Percentiles rank a stretch among this genome's conserved stretches.
Evolutionary conservation across 371 early-diverging fungal genomes (phyloP).

Genomic region (Choanephora cucurbitarum): DNA sequence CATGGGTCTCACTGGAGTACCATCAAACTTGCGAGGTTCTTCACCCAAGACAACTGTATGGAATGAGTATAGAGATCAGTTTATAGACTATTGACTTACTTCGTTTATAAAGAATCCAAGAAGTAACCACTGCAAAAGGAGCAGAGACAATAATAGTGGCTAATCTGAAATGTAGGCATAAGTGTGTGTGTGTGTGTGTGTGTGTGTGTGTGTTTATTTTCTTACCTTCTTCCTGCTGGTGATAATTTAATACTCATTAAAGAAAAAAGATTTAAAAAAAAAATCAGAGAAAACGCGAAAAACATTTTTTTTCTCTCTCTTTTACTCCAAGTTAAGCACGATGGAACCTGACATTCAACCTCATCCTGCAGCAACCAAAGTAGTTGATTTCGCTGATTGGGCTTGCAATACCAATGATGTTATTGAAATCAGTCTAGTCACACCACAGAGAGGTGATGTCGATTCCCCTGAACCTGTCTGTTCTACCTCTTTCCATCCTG

Average conservation of each 20-base stretch:
- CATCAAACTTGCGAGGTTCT: slow-evolving; percentile 38
- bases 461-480: slow-evolving; percentile 8
- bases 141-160: slow-evolving; percentile 47
- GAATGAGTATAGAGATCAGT: neutral
- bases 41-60: slow-evolving; percentile 45
- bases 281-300: neutral
- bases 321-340: slow-evolving; percentile 2
- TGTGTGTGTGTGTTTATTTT: too few species aligned
- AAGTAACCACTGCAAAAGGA: slow-evolving; percentile 45
- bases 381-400: slow-evolving; percentile 36
- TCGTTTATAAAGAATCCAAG: slow-evolving; percentile 52
- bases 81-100: slow-evolving; percentile 18
- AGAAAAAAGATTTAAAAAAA: slow-evolving; percentile 3
- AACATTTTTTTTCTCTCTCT: slow-evolving; percentile 2
- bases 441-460: slow-evolving; percentile 13
- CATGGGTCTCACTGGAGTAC: slow-evolving; percentile 40
- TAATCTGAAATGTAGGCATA: too few species aligned
- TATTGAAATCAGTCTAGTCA: slow-evolving; percentile 18
- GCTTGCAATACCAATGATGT: slow-evolving; percentile 14
- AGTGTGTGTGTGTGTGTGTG: too few species aligned
- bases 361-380: slow-evolving; percentile 20
- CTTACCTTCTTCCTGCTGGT: slow-evolving; percentile 38
- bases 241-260: slow-evolving; percentile 29
- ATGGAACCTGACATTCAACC: slow-evolving; percentile 26
- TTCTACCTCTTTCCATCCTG: slow-evolving; percentile 48